phyloP scores from a whole-genome alignment of 1,139 yeast species.

The Torulaspora globosa region DNA sequence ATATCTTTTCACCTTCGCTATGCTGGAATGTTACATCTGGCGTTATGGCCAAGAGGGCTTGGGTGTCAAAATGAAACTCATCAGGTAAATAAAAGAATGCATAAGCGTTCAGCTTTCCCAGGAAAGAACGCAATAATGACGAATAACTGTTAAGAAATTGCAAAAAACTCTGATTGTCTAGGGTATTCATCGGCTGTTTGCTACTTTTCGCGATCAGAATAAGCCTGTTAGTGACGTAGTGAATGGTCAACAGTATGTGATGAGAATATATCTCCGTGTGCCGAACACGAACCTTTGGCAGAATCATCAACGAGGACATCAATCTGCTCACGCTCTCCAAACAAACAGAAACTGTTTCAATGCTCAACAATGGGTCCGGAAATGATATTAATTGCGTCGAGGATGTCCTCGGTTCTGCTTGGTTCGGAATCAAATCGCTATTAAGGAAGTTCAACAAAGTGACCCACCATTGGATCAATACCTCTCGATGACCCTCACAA shows the following conservation, averaged over 20 bases:
- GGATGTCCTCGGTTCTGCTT: neutral
- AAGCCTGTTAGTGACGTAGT: conserved; percentile 30
- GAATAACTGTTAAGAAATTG: conserved; percentile 24
- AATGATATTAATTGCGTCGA: conserved; percentile 6
- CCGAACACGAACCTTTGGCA: conserved; percentile 16
- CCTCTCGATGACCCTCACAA: conserved; percentile 18
- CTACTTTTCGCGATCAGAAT: conserved; percentile 24
- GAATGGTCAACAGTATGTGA: conserved; percentile 29
- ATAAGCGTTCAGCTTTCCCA: conserved; percentile 35
- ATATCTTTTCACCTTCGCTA: conserved; percentile 8
- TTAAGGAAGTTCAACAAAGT: conserved; percentile 29
- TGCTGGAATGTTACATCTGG: conserved; percentile 13
- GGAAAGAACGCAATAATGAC: conserved; percentile 26
- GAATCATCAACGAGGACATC: conserved; percentile 23
- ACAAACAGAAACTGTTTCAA: conserved; percentile 26
- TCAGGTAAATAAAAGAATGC: conserved; percentile 33
- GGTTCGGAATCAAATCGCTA: conserved; percentile 16
- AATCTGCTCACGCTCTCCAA: conserved; percentile 34
- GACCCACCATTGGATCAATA: conserved; percentile 36
- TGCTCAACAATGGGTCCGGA: conserved; percentile 12
- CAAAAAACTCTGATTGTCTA: conserved; percentile 9
- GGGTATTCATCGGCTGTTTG: conserved; percentile 6
- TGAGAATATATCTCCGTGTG: conserved; percentile 29
- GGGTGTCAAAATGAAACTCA: conserved; percentile 27
- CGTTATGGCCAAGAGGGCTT: conserved; percentile 18